Percentiles rank a stretch among this genome's conserved stretches.
phyloP scores from a whole-genome alignment of 2,329 filamentous ascomycete genomes.

The Aspergillus intermedius region DNA sequence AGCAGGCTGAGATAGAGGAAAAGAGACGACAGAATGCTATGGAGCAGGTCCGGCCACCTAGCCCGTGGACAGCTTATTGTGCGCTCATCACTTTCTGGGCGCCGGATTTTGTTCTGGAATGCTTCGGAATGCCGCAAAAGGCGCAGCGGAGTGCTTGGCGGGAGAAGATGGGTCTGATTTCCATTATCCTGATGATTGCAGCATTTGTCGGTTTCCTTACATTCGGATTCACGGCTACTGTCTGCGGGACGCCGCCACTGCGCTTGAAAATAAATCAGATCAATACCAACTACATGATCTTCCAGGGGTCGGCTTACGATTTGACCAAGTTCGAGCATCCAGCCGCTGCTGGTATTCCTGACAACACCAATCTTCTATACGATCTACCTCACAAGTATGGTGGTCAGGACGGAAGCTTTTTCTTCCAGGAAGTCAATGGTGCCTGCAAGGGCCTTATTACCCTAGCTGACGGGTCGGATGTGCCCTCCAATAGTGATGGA shows the following conservation, averaged over 20 bases:
- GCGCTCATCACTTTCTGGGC: conserved; percentile 91
- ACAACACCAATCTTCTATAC: conserved; percentile 72
- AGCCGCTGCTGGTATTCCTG: conserved; percentile 68
- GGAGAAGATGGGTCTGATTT: conserved; percentile 95
- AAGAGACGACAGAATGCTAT: conserved; percentile 52
- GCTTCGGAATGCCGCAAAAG: conserved; percentile 77
- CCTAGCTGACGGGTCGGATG: conserved; percentile 60
- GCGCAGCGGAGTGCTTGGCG: conserved; percentile 90
- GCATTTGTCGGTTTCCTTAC: conserved; percentile 88
- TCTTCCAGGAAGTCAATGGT: conserved; percentile 98
- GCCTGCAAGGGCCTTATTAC: conserved; percentile 90
- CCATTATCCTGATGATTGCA: conserved; percentile 84
- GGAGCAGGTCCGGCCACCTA: conserved; percentile 67
- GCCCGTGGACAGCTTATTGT: conserved; percentile 93
- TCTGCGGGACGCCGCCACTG: conserved; percentile 67
- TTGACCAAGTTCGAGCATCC: conserved; percentile 71
- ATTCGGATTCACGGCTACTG: conserved; percentile 87
- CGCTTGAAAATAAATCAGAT: conserved; percentile 81
- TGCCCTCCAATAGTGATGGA: conserved; percentile 66
- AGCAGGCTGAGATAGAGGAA: conserved; percentile 54
- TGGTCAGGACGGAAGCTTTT: conserved; percentile 89
- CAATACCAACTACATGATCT: conserved; percentile 80
- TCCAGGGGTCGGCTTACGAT: conserved; percentile 87
- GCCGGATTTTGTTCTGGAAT: conserved; percentile 74
- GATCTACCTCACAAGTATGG: conserved; percentile 75